Percentiles rank a stretch among this genome's conserved stretches.
These are phyloP conservation scores for Neonothopanus nambi DNA, from an alignment of 1,284 basidiomycete genomes.

Conservation along the genomic window DNA sequence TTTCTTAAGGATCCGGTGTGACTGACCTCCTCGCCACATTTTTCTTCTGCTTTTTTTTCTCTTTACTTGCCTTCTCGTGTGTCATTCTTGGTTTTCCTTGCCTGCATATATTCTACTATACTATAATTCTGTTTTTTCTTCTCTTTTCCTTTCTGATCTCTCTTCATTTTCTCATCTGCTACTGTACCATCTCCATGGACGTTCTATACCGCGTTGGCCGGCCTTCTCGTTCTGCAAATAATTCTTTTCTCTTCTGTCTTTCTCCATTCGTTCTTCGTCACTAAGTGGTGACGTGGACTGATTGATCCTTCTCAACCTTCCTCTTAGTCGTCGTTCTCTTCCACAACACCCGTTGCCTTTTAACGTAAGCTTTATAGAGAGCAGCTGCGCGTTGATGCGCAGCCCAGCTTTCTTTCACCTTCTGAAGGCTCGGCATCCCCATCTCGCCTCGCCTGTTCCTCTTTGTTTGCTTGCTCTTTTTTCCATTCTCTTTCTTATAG, in stretches of 20 bases:
- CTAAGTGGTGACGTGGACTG: background rate
- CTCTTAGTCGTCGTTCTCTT: conserved; percentile 8
- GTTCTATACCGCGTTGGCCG: background rate
- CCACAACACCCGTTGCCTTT: background rate
- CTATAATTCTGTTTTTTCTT: background rate
- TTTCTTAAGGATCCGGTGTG: conserved; percentile 2
- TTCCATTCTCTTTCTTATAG: background rate
- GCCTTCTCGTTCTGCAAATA: background rate
- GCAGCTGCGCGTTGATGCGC: background rate
- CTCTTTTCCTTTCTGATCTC: background rate
- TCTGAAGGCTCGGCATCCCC: no score
- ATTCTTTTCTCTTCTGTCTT: background rate
- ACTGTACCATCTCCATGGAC: background rate
- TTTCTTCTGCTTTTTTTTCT: conserved; percentile 2
- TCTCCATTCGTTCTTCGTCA: background rate
- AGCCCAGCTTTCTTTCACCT: background rate
- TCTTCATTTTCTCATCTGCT: background rate
- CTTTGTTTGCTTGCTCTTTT: background rate
- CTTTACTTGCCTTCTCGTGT: background rate
- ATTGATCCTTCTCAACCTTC: conserved; percentile 3
- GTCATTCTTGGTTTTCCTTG: conserved; percentile 1
- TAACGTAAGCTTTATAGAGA: conserved; percentile 10
- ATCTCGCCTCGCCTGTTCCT: background rate
- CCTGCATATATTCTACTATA: conserved; percentile 5
- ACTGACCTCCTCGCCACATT: background rate